Base-by-base conservation (phyloP, 2,329 filamentous ascomycete genomes). In the Arachnomyces sp. region DNA sequence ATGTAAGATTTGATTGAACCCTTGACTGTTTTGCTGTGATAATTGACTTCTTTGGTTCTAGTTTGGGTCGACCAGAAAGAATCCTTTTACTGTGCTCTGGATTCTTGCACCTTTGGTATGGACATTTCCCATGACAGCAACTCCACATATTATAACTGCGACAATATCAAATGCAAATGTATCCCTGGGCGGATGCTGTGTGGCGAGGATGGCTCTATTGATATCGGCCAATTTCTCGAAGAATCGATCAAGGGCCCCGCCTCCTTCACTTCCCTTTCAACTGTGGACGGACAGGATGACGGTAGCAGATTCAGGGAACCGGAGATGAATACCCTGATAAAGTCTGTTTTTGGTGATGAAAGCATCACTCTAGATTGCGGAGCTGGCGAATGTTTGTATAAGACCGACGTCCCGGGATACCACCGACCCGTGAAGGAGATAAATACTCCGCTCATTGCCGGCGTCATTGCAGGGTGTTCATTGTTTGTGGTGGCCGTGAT, bases 21-120 rank as follows among this genome's bases (percentile, higher is more conserved):
- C 13, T 14, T 34, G 13, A 3, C 28, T 11, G 7, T 14, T 12
- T 32, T 21, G 8, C 43, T 31, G 17, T 31, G 3, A 28, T 33
- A 37, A 30, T 32, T 33, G 35, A 46, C 58, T 66, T 44, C 68
- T 47, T 21, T 43, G 15, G 4, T 28, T 36, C 17, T 51, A 89
- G 84, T 98, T 67, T 98, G 92, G 90, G 87, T 98, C 35, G 89
- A 93, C 52, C 78, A 90, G 51, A 73, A 77, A 47, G 92, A 98
- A 66, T 96, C 92, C 1, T 98, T 98, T 71, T 98, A 94, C 65
- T 98, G 93, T 67, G 81, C 84, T 47, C 72, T 98, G 43, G 79
- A 86, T 54, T 82, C 82, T 12, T 98, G 92, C 68, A 66, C 77
- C 12, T 92, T 86, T 54, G 74, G 66, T 37, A 78, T 83, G 59